Percentiles rank a stretch among this genome's conserved stretches.
phyloP scores from a whole-genome alignment of 106 monocot genomes.

The Vanilla planifolia region DNA sequence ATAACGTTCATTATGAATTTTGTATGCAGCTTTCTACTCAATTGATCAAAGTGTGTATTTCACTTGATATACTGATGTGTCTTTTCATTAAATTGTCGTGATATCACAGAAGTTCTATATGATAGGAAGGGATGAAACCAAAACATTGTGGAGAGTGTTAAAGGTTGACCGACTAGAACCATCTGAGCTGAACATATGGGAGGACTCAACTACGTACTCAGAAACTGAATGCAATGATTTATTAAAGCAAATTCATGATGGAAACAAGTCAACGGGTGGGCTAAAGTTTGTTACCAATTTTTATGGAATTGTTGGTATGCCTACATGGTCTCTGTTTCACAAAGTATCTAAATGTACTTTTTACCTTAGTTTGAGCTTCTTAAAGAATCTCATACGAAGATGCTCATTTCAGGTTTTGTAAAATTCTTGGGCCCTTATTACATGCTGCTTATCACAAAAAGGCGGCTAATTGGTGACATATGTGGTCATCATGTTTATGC shows the following conservation, averaged over 20 bases:
- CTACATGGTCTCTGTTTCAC: background rate
- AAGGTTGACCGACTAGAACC: constrained; percentile 67
- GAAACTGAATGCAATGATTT: constrained; percentile 49
- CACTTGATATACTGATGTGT: too few relatives aligned
- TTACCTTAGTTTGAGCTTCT: background rate
- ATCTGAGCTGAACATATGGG: constrained; percentile 63
- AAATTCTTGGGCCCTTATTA: constrained; percentile 78
- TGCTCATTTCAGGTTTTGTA: constrained; percentile 50
- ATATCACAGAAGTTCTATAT: constrained; percentile 77
- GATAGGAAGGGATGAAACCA: constrained; percentile 73
- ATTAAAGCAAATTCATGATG: constrained; percentile 65
- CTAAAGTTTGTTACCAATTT: constrained; percentile 79
- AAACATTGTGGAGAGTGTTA: constrained; percentile 61
- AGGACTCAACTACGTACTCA: constrained; percentile 54
- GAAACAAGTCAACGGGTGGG: constrained; percentile 66
- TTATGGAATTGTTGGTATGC: constrained; percentile 92
- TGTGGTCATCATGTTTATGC: constrained; percentile 68
- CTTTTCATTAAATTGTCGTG: too few relatives aligned
- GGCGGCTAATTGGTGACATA: constrained; percentile 54
- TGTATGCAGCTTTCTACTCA: too few relatives aligned
- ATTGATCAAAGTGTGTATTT: too few relatives aligned
- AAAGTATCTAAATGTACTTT: background rate
- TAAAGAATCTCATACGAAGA: background rate
- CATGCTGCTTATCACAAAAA: constrained; percentile 72
- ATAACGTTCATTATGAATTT: too few relatives aligned